Evolutionary conservation across 352 stramenopile species (phyloP), one percentile per base, ranked within the genome.

Genomic region (Globisporangium alternatum): DNA sequence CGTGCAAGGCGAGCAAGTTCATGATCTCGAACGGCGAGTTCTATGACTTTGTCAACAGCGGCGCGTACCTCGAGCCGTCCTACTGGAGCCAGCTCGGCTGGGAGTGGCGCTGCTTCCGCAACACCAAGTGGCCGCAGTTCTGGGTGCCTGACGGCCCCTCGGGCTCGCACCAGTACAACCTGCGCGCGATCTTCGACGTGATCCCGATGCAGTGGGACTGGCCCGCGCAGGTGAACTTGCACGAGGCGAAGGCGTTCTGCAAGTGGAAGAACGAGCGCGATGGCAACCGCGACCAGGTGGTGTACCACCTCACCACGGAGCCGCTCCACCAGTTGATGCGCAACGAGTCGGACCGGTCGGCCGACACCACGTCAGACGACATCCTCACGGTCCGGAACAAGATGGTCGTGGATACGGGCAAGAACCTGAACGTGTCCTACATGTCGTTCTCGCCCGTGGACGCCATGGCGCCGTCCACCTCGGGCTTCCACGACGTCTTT

Each of bases 11-110:
- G 19, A 95, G 79, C 59, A 88, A 97, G 68, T 90, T 96, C 67
- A 89, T 98, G 65, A 81, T 99, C 25, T 98, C 90, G 9, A 99
- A 99, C 76, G 96, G 95, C 61, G 95, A 99, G 71, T 99, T 96
- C 71, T 93, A 78, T 49, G 83, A 98, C 64, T 99, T 99, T 74
- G 96, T 99, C 7, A 75, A 81, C 48, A 84, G 88, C 58, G 92
- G 94, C 44, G 97, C 96, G 9, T 99, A 99, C 83, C 64, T 90
- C 0, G 85, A 94, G 51, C 78, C 86, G 28, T 75, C 89, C 39
- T 92, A 90, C 66, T 99, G 97, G 97, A 87, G 81, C 65, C 74
- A 93, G 39, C 76, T 91, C 25, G 95, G 96, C 30, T 99, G 97
- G 97, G 91, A 91, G 55, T 98, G 96, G 96, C 80, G 91, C 54